Base-by-base conservation (phyloP, 225 moss, liverwort and hornwort species). In the Marchantia paleacea region DNA sequence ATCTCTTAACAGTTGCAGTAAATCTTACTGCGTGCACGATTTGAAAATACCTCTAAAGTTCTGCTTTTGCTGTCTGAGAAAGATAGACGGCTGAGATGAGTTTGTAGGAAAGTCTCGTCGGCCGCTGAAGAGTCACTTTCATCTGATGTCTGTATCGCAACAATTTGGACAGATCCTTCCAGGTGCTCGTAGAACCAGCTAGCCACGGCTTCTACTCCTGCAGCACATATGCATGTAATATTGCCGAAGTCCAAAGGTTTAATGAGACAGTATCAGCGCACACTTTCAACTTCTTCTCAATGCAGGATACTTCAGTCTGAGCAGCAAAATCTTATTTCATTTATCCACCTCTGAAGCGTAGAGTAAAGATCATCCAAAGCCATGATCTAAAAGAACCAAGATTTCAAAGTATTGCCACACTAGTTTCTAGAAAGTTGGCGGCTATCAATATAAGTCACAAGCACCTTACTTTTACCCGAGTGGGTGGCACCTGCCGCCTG, bases 151-250 rank as follows among this genome's bases (percentile, higher is more conserved):
- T 76, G 80, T 57, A 85, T 50, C 7, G 75, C 85, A 66, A 88
- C 76, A 31, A 88, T 76, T 72, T 74, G 83, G 28, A 79, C 61
- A 58, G 81, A 85, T 18, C 81, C 79, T 52, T 68, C 47, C 70
- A 85, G 76, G 69, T 88, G 88, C 31, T 88, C 88, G 53, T 78
- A 82, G 77, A 85, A 85, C 88, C 88, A 88, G 76, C 76, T 26
- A 58, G 85, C 88, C 22, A 85, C 81, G 49, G 83, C 80, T 80
- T 83, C 72, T 50, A 85, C 81, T 57, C 83, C 88, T 88, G 81
- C 65, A 79, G 18, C 60, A 15, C 29, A 49, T 22, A 63, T 65
- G 76, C 15, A 58, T 16, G 49, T 51, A 71, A 1, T 26, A 49
- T 55, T 19, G 13, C 19, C 12, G 54, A 75, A 30, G 8, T 12